Percentiles rank a stretch among this genome's conserved stretches.
Conservation (phyloP, 805 yeast genomes). For the Starmerella ratchasimensis region DNA sequence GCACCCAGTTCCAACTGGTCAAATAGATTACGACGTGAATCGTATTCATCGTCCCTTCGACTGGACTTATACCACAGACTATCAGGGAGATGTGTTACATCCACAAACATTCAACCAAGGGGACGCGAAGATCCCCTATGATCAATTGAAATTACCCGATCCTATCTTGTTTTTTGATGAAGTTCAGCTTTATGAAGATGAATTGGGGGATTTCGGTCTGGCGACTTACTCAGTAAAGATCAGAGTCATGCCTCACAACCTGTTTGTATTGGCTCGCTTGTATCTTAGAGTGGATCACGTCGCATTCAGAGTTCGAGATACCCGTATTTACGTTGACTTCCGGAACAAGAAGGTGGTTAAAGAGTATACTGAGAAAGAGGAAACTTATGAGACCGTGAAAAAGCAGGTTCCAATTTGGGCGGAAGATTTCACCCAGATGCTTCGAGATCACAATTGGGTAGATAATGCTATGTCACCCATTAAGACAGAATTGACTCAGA, state of each 20-base stretch:
- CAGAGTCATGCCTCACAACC: constrained; percentile 74
- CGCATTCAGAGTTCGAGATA: constrained; percentile 67
- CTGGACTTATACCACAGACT: constrained; percentile 86
- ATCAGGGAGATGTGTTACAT: constrained; percentile 38
- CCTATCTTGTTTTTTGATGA: constrained; percentile 86
- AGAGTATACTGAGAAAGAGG: constrained; percentile 64
- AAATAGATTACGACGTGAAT: constrained; percentile 31
- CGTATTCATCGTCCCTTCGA: constrained; percentile 73
- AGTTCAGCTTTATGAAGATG: constrained; percentile 81
- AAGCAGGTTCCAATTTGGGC: constrained; percentile 32
- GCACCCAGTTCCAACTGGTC: constrained; percentile 19
- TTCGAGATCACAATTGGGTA: constrained; percentile 84
- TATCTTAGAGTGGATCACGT: constrained; percentile 87
- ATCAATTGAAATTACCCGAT: constrained; percentile 55
- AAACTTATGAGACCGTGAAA: constrained; percentile 35
- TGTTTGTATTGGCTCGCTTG: constrained; percentile 60
- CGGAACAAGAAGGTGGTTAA: constrained; percentile 48
- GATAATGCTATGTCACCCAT: constrained; percentile 11
- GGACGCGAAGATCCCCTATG: constrained; percentile 45
- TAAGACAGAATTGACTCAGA: not conserved
- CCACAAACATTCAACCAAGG: not conserved
- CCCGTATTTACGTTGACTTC: constrained; percentile 71
- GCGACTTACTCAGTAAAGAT: constrained; percentile 64
- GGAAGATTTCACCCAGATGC: constrained; percentile 52
- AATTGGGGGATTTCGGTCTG: constrained; percentile 90